These are phyloP conservation scores for Thalia dealbata DNA, from an alignment of 176 grass and related monocot species.

Conservation along the genomic window DNA sequence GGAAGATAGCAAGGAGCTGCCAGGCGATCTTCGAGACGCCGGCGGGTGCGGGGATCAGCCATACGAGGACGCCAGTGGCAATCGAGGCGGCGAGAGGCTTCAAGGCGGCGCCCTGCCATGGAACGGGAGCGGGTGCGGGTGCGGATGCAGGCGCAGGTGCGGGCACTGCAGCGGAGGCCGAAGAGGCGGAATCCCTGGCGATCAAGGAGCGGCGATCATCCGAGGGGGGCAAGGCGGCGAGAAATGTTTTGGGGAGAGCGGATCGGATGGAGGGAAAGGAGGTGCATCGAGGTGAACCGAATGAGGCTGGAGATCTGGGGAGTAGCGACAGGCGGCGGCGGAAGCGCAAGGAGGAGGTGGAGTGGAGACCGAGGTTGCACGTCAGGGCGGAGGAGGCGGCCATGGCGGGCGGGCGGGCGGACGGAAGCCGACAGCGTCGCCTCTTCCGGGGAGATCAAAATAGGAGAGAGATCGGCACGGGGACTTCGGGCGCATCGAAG, in stretches of 20 bases:
- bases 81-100: slow-evolving; percentile 51
- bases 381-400: slow-evolving; percentile 46
- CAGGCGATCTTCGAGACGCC: slow-evolving; percentile 77
- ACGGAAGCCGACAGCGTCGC: not conserved
- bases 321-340: slow-evolving; percentile 16
- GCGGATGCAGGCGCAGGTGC: no score
- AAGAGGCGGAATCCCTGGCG: not conserved
- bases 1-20: slow-evolving; percentile 85
- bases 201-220: not conserved
- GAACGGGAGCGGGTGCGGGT: slow-evolving; percentile 24
- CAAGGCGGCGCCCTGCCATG: slow-evolving; percentile 55
- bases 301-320: slow-evolving; percentile 8
- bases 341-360: slow-evolving; percentile 21
- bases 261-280: slow-evolving; percentile 24
- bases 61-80: slow-evolving; percentile 52
- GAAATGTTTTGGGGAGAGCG: slow-evolving; percentile 12
- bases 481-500: no score
- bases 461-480: no score
- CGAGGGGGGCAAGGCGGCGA: not conserved
- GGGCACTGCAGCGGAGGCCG: not conserved
- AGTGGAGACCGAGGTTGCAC: slow-evolving; percentile 23
- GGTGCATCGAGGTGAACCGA: slow-evolving; percentile 6
- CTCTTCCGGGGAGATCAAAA: no score
- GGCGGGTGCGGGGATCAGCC: slow-evolving; percentile 59
- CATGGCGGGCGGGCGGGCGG: slow-evolving; percentile 16